phyloP scores from a whole-genome alignment of 2,329 filamentous ascomycete species.

The Penicillium janthinellum region DNA sequence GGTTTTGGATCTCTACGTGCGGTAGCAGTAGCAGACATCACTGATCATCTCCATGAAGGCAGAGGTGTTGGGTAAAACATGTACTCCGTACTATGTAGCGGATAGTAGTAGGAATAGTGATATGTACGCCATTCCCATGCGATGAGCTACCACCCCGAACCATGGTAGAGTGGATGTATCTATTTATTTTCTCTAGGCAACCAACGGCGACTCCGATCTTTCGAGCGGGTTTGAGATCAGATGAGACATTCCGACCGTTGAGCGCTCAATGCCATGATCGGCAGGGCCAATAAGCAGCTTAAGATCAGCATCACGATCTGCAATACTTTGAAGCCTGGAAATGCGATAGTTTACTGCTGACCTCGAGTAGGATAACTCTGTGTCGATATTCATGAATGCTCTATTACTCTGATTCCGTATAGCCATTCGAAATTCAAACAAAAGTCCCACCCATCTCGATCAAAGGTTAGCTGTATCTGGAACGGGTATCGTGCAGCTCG shows the following conservation, averaged over 20 bases:
- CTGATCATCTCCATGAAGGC: too few relatives aligned
- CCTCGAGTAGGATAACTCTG: not conserved
- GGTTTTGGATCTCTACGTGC: not conserved
- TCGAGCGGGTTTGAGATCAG: not conserved
- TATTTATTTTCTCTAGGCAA: not conserved
- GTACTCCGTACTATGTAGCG: too few relatives aligned
- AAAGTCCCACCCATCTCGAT: not conserved
- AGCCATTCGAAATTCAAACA: not conserved
- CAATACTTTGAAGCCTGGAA: not conserved
- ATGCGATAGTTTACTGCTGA: not conserved
- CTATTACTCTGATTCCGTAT: not conserved
- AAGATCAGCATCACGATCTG: not conserved
- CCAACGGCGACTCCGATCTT: not conserved
- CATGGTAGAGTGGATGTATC: conserved; percentile 2
- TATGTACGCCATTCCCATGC: not conserved
- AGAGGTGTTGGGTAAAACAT: too few relatives aligned
- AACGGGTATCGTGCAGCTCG: conserved; percentile 20
- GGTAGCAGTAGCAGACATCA: too few relatives aligned
- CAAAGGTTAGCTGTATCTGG: conserved; percentile 15
- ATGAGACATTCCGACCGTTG: not conserved
- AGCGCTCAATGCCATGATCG: not conserved
- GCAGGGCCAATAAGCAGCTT: not conserved
- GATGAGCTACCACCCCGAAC: not conserved
- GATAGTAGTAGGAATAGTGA: not conserved
- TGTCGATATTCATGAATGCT: not conserved